Evolutionary conservation across 75 land plant genomes (phyloP).

Genomic region (Selaginella tamariscina): DNA sequence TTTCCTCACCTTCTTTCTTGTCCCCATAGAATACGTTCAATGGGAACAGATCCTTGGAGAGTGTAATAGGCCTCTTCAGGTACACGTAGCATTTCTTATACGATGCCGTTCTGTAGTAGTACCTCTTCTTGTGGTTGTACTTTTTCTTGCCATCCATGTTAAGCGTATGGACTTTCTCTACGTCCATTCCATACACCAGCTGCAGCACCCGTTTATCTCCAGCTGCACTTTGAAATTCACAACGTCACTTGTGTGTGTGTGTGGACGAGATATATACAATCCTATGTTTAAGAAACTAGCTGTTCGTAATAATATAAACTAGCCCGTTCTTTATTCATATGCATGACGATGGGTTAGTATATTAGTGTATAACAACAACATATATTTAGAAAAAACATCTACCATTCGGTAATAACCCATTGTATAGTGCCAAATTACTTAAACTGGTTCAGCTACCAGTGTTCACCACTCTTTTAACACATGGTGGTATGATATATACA

Average conservation of each 20-base stretch:
- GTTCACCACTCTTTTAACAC: too few relatives aligned
- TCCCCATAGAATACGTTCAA: constrained; percentile 39
- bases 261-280: neutral
- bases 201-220: constrained; percentile 82
- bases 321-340: too few relatives aligned
- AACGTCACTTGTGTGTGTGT: too few relatives aligned
- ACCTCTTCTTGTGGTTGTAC: constrained; percentile 40
- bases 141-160: constrained; percentile 95
- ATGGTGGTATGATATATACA: too few relatives aligned
- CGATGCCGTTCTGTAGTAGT: constrained; percentile 35
- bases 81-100: constrained; percentile 82
- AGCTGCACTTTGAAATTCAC: constrained; percentile 33
- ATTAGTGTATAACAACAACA: too few relatives aligned
- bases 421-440: too few relatives aligned
- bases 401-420: too few relatives aligned
- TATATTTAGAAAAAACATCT: too few relatives aligned
- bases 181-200: constrained; percentile 75
- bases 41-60: constrained; percentile 52
- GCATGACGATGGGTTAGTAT: too few relatives aligned
- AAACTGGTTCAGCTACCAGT: too few relatives aligned
- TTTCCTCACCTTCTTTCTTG: constrained; percentile 6
- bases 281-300: neutral
- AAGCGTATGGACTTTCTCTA: constrained; percentile 67
- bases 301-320: too few relatives aligned
- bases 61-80: constrained; percentile 43